phyloP scores from a whole-genome alignment of 345 rosid species.

The Triadica sebifera region DNA sequence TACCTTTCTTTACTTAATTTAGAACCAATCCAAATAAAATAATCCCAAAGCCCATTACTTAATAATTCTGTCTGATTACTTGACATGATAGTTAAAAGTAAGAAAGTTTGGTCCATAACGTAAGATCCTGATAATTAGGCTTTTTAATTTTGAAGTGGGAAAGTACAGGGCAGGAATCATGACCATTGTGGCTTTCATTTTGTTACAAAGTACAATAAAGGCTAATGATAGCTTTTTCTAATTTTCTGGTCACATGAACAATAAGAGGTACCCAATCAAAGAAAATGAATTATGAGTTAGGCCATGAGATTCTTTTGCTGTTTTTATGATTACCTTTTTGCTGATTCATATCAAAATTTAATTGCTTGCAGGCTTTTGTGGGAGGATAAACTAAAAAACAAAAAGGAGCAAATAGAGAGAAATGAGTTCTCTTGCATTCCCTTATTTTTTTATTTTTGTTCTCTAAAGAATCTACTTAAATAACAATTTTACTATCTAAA shows the following conservation, averaged over 20 bases:
- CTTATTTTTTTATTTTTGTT: too few species aligned
- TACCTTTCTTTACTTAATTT: too few species aligned
- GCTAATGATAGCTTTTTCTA: conserved; percentile 3
- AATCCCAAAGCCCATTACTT: neutral
- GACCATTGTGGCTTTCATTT: neutral
- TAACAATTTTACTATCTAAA: too few species aligned
- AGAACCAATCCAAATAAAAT: neutral
- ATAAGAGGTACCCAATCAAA: neutral
- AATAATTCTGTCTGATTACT: neutral
- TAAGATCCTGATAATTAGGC: conserved; percentile 25
- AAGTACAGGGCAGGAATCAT: conserved; percentile 17
- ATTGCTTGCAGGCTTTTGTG: too few species aligned
- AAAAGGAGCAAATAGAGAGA: too few species aligned
- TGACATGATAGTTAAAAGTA: neutral
- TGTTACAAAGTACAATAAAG: conserved; percentile 1
- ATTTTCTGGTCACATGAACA: neutral
- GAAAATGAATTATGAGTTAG: neutral
- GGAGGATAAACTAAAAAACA: too few species aligned
- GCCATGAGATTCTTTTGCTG: neutral
- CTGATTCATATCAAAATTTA: neutral
- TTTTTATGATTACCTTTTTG: neutral
- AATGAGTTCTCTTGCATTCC: too few species aligned
- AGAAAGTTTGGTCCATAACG: conserved; percentile 14
- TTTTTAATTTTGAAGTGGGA: conserved; percentile 16
- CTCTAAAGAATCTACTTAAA: too few species aligned